Percentiles rank a stretch among this genome's conserved stretches.
phyloP scores from a whole-genome alignment of 2,329 filamentous ascomycete genomes.

The Clonostachys solani region DNA sequence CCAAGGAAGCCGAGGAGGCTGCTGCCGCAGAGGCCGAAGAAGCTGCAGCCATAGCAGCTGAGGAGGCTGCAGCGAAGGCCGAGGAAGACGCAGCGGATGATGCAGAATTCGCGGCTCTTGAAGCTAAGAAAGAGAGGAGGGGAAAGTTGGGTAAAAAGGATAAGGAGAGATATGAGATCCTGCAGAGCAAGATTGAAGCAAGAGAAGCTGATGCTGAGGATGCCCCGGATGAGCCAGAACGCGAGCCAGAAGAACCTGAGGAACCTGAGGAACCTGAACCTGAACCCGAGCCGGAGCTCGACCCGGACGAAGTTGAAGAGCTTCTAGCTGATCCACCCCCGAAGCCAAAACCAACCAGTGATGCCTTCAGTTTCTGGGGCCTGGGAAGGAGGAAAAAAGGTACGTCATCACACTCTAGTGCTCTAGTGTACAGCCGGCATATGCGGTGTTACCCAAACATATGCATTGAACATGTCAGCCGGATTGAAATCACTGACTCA shows the following conservation, averaged over 20 bases:
- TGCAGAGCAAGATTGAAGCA: conserved; percentile 8
- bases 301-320: conserved; percentile 36
- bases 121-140: conserved; percentile 22
- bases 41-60: conserved; percentile 24
- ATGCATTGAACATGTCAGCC: neutral
- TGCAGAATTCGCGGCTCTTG: conserved; percentile 12
- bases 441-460: neutral
- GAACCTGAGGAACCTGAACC: conserved; percentile 20
- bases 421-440: no score
- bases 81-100: conserved; percentile 17
- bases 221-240: conserved; percentile 19
- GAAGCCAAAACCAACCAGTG: conserved; percentile 17
- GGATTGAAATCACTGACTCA: conserved; percentile 45
- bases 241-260: conserved; percentile 26
- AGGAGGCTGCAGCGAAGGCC: conserved; percentile 22
- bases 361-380: conserved; percentile 56
- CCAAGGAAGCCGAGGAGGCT: conserved; percentile 31
- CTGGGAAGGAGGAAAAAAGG: conserved; percentile 40
- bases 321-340: conserved; percentile 22
- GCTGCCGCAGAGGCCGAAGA: conserved; percentile 28
- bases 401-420: conserved; percentile 15
- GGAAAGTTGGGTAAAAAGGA: conserved; percentile 13
- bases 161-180: conserved; percentile 17
- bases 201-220: conserved; percentile 5
- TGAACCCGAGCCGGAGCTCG: conserved; percentile 23